Evolutionary conservation across 352 stramenopile genomes (phyloP).

Genomic region (Phytophthora pluvialis): DNA sequence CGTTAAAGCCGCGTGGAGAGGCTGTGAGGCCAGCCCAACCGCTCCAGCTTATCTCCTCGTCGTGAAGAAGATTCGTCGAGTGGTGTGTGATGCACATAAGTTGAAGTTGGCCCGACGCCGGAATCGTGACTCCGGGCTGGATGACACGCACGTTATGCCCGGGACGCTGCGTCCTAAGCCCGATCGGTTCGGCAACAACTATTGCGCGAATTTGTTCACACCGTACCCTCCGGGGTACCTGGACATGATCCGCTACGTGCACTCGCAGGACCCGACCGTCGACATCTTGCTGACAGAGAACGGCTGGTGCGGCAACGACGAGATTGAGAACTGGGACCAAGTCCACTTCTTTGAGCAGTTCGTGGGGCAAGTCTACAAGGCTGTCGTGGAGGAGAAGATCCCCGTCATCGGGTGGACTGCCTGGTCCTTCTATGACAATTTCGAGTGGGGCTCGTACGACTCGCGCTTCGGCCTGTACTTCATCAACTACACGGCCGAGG

Average conservation of each 20-base stretch:
- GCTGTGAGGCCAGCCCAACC: too few relatives aligned
- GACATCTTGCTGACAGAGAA: slow-evolving; percentile 57
- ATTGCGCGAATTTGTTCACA: slow-evolving; percentile 46
- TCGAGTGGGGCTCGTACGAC: slow-evolving; percentile 52
- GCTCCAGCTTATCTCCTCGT: too few relatives aligned
- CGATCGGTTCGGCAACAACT: slow-evolving; percentile 45
- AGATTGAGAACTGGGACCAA: slow-evolving; percentile 51
- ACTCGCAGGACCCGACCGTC: slow-evolving; percentile 43
- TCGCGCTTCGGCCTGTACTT: slow-evolving; percentile 68
- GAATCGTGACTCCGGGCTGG: too few relatives aligned
- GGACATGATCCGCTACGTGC: slow-evolving; percentile 46
- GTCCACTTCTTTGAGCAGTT: slow-evolving; percentile 50
- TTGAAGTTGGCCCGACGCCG: too few relatives aligned
- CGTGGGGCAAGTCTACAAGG: slow-evolving; percentile 48
- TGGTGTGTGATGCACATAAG: too few relatives aligned
- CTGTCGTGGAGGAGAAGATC: slow-evolving; percentile 46
- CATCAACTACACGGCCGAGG: slow-evolving; percentile 57
- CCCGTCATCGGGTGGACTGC: slow-evolving; percentile 43
- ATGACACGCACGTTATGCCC: slow-evolving; percentile 59
- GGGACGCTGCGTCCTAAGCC: slow-evolving; percentile 51
- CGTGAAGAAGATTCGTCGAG: too few relatives aligned
- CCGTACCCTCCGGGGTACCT: slow-evolving; percentile 51
- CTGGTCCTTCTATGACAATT: slow-evolving; percentile 52
- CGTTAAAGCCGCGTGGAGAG: too few relatives aligned
- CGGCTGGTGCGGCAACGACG: slow-evolving; percentile 50